Conservation (phyloP, 2,329 filamentous ascomycete species). For the Epichloe sibirici region DNA sequence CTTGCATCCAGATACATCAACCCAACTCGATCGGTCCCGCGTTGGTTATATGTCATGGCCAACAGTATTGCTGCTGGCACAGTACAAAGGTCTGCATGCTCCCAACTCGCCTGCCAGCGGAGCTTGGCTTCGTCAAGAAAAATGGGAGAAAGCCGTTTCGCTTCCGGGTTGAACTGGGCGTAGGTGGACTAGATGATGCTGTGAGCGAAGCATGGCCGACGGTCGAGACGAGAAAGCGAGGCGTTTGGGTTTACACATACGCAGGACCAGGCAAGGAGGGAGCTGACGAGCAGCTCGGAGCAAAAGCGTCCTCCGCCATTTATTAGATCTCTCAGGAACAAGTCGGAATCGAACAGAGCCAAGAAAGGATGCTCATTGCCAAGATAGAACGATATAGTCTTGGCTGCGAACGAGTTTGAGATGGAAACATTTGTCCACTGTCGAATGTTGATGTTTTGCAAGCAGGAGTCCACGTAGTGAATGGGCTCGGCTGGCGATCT, state of each 20-base stretch:
- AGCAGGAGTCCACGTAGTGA: neutral
- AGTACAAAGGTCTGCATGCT: neutral
- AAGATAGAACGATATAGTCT: neutral
- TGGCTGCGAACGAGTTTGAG: neutral
- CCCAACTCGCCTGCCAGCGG: neutral
- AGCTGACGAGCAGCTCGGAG: neutral
- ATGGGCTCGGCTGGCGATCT: neutral
- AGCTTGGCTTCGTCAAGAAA: neutral
- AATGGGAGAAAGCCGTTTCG: neutral
- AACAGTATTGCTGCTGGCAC: neutral
- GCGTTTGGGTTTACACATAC: neutral
- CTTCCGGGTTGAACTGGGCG: neutral
- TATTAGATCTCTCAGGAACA: neutral
- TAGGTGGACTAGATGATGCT: neutral
- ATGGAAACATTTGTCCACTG: neutral
- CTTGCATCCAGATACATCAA: neutral
- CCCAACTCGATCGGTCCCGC: neutral
- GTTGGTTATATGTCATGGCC: neutral
- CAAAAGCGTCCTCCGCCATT: neutral
- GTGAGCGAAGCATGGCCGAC: neutral
- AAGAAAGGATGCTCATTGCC: neutral
- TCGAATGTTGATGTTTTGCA: neutral
- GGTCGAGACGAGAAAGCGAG: neutral
- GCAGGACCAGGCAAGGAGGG: neutral
- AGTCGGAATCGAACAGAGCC: neutral